Conservation (phyloP, 306 rosid genomes). For the Malus orientalis region DNA sequence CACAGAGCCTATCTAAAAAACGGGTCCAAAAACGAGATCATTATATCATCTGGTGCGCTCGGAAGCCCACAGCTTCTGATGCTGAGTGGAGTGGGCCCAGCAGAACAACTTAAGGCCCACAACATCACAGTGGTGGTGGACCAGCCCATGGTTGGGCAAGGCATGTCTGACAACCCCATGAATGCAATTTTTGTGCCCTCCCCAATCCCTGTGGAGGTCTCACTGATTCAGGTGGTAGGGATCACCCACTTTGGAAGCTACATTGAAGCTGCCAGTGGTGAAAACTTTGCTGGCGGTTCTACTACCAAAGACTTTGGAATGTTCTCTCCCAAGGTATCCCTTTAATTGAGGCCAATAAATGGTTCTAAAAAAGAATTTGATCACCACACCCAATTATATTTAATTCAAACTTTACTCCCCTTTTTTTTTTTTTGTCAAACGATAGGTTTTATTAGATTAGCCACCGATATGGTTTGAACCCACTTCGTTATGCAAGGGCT, state of each 20-base stretch:
- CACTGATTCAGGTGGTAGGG: constrained; percentile 50
- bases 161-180: constrained; percentile 70
- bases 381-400: not conserved
- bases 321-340: constrained; percentile 52
- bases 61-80: constrained; percentile 76
- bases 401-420: no score
- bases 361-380: not conserved
- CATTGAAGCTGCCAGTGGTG: constrained; percentile 77
- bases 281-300: constrained; percentile 38
- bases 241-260: constrained; percentile 38
- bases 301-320: constrained; percentile 48
- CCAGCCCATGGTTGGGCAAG: constrained; percentile 55
- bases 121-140: constrained; percentile 35
- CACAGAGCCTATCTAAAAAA: constrained; percentile 40
- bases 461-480: no score
- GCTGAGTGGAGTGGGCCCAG: constrained; percentile 66
- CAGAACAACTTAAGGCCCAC: constrained; percentile 33
- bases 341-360: not conserved
- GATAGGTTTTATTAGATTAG: no score
- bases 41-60: constrained; percentile 58
- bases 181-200: constrained; percentile 60
- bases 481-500: no score
- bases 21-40: constrained; percentile 35
- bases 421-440: no score
- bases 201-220: constrained; percentile 48